Base-by-base conservation (phyloP, 2,329 filamentous ascomycete genomes). In the Chalaropsis ovoidea region DNA sequence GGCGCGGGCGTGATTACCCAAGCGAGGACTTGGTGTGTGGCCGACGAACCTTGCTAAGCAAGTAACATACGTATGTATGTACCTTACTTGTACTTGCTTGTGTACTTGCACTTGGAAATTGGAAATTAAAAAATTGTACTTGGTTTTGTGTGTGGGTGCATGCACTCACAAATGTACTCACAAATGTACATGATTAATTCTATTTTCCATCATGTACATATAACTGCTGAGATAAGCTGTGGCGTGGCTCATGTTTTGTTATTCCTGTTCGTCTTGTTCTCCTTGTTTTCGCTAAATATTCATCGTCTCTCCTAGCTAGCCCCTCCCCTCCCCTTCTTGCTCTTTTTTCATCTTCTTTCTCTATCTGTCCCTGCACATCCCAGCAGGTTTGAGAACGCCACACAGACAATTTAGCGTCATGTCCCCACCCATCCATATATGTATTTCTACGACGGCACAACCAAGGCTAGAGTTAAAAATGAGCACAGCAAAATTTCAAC, bases 381-480 rank as follows among this genome's bases (percentile, higher is more conserved):
- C 24, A 58, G 54, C 27, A 39, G 27, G 15, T 58, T 58, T 58
- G 54, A 58, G n/a, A 58, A 39, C 54, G 54, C 54, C 54, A 58
- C 54, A 58, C 54, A 58, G 54, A 58, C 54, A 58, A 19, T n/a
- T 58, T 58, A 58, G 54, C n/a, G 54, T 22, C 5, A 58, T 58
- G 54, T 10, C 54, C 54, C 31, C 3, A 6, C 31, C 31, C 31
- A 31, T 31, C 31, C 31, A 2, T 19, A 39, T 58, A 19, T 8
- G 15, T 58, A 58, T 58, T 56, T 58, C 54, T 58, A 13, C 27
- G 27, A 17, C 54, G 31, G 24, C 27, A 58, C 27, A 39, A 47
- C 3, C n/a, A 17, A 19, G 31, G 54, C 54, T 7, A 35, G 31
- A 58, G 54, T 58, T 58, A 58, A 58, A 58, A 58, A 58, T 58